A percentile compares a stretch with the other conserved stretches of the same genome.
These are phyloP conservation scores for Obba rivulosa DNA, from an alignment of 768 basidiomycete genomes.

Conservation along the genomic window DNA sequence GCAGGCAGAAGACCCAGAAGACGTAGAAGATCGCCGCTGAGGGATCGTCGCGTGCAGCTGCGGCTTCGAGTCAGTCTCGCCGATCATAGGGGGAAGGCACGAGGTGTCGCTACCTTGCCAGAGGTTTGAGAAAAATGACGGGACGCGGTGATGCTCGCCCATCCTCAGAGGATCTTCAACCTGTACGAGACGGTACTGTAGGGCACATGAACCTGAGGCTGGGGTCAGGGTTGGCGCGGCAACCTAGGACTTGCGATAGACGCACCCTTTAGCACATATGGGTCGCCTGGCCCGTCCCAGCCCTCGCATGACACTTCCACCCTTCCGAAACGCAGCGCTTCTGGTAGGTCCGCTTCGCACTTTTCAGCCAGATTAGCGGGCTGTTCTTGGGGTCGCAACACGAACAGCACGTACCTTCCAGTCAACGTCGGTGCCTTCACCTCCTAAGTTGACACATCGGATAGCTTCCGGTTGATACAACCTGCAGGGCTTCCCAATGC, in stretches of 20 bases:
- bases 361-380: conserved; percentile 21
- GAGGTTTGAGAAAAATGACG: conserved; percentile 7
- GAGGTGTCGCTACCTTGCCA: not conserved
- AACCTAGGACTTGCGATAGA: not conserved
- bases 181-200: conserved; percentile 78
- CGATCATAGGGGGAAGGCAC: too few relatives aligned
- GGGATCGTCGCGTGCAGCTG: conserved; percentile 40
- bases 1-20: conserved; percentile 50
- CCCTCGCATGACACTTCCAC: conserved; percentile 91
- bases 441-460: conserved; percentile 77
- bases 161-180: conserved; percentile 39
- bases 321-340: conserved; percentile 73
- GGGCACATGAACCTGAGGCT: conserved; percentile 65
- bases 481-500: conserved; percentile 73
- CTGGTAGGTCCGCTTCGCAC: conserved; percentile 90
- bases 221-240: not conserved
- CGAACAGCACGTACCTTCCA: conserved; percentile 67
- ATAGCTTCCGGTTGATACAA: conserved; percentile 80
- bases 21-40: conserved; percentile 47
- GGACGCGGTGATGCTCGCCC: conserved; percentile 11
- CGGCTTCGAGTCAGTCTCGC: not conserved
- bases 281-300: conserved; percentile 78
- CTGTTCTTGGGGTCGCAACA: not conserved
- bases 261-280: conserved; percentile 78
- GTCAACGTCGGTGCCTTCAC: conserved; percentile 73